phyloP scores from a whole-genome alignment of 257 asterid species.

The Fraxinus anomala region DNA sequence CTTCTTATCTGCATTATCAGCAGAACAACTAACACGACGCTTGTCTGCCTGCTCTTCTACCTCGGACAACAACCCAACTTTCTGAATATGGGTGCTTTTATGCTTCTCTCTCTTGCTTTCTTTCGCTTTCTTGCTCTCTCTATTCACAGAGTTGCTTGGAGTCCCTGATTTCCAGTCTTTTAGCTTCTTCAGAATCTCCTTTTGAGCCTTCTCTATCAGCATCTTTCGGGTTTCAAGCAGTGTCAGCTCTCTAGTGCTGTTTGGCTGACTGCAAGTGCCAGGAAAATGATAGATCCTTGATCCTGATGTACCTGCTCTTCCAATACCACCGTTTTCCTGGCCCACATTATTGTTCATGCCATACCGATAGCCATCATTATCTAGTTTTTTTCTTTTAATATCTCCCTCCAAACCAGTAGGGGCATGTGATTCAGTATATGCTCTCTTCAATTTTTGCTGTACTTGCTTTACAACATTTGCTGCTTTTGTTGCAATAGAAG shows the following conservation, averaged over 20 bases:
- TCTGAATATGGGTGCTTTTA: constrained; percentile 1
- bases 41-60: background rate
- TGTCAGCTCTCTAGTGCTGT: constrained; percentile 46
- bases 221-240: constrained; percentile 39
- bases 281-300: constrained; percentile 36
- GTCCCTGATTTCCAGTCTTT: constrained; percentile 35
- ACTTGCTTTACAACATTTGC: constrained; percentile 54
- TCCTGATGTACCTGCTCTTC: constrained; percentile 25
- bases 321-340: constrained; percentile 32
- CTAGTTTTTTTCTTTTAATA: constrained; percentile 49
- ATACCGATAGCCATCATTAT: constrained; percentile 31
- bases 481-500: constrained; percentile 55
- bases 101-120: constrained; percentile 33
- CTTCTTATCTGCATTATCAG: background rate
- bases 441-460: constrained; percentile 54
- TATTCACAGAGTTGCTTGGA: constrained; percentile 27
- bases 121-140: constrained; percentile 27
- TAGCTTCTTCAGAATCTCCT: constrained; percentile 49
- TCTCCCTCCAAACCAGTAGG: constrained; percentile 31
- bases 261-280: constrained; percentile 35
- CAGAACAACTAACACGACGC: background rate
- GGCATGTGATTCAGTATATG: constrained; percentile 43
- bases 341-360: constrained; percentile 34
- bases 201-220: constrained; percentile 49
- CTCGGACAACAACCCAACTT: background rate